Evolutionary conservation across 148 eudicot species (phyloP).

Genomic region (Rhododendron henanense): DNA sequence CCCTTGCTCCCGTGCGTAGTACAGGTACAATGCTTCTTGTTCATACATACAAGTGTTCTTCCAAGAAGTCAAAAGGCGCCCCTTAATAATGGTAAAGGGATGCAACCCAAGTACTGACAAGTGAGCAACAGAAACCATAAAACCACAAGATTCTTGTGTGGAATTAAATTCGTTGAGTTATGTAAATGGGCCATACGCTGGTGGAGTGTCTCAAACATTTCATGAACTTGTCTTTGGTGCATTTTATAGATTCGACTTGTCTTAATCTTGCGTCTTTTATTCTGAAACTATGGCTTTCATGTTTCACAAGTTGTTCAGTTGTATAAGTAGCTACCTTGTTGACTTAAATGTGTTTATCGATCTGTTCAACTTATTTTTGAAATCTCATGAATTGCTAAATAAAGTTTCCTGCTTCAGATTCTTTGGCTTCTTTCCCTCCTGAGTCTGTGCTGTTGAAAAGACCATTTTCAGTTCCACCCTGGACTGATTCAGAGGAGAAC

Average conservation of each 20-base stretch:
- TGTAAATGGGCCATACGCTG: not conserved
- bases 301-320: not conserved
- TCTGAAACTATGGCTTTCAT: not conserved
- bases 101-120: not conserved
- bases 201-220: not conserved
- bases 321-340: not conserved
- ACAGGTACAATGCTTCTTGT: not conserved
- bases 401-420: conserved; percentile 26
- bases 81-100: not conserved
- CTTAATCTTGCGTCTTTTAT: not conserved
- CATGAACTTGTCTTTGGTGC: not conserved
- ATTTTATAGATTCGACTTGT: not conserved
- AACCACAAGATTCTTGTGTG: not conserved
- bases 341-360: not conserved
- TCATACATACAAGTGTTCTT: not conserved
- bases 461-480: conserved; percentile 49
- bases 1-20: not conserved
- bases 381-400: not conserved
- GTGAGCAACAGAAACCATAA: not conserved
- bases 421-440: conserved; percentile 50
- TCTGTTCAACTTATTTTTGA: not conserved
- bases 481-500: conserved; percentile 51
- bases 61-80: not conserved
- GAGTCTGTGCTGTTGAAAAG: conserved; percentile 43
- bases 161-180: not conserved